A percentile compares a stretch with the other conserved stretches of the same genome.
These are phyloP conservation scores for Miscanthus lutarioriparius DNA, from an alignment of 176 grass and related monocot species.

Conservation along the genomic window DNA sequence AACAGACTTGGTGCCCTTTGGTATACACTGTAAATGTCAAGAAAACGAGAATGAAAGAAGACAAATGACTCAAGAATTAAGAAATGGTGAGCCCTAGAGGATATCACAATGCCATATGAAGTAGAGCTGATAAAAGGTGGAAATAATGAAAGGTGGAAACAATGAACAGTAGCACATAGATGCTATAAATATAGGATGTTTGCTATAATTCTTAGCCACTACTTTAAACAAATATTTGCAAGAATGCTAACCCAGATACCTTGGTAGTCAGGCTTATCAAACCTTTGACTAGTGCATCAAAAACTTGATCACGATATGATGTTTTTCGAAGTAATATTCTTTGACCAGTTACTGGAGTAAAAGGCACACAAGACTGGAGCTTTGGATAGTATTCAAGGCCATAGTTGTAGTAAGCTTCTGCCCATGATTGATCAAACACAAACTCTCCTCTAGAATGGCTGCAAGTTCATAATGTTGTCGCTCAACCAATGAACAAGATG, in stretches of 20 bases:
- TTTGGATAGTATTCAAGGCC: slow-evolving; percentile 92
- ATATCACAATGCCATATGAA: slow-evolving; percentile 12
- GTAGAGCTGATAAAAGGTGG: not conserved
- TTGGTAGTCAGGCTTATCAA: slow-evolving; percentile 76
- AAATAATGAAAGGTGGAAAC: not conserved
- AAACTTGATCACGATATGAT: slow-evolving; percentile 73
- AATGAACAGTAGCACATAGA: not conserved
- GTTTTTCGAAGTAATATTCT: slow-evolving; percentile 87
- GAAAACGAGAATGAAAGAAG: not conserved
- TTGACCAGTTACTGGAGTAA: slow-evolving; percentile 94
- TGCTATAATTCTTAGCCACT: not conserved
- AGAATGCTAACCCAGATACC: slow-evolving; percentile 46
- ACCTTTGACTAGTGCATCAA: slow-evolving; percentile 73
- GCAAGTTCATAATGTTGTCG: slow-evolving; percentile 53
- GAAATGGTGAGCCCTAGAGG: not conserved
- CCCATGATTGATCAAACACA: slow-evolving; percentile 95
- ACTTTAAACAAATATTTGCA: slow-evolving; percentile 3
- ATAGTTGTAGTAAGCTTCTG: slow-evolving; percentile 90
- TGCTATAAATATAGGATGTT: not conserved
- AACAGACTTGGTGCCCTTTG: not conserved
- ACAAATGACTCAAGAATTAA: not conserved
- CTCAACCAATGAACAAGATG: slow-evolving; percentile 32
- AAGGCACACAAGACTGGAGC: slow-evolving; percentile 89
- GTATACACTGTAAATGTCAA: not conserved
- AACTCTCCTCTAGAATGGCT: slow-evolving; percentile 97